A percentile compares a stretch with the other conserved stretches of the same genome.
Evolutionary conservation across 352 stramenopile genomes (phyloP).

Genomic region (Globisporangium ultimum): DNA sequence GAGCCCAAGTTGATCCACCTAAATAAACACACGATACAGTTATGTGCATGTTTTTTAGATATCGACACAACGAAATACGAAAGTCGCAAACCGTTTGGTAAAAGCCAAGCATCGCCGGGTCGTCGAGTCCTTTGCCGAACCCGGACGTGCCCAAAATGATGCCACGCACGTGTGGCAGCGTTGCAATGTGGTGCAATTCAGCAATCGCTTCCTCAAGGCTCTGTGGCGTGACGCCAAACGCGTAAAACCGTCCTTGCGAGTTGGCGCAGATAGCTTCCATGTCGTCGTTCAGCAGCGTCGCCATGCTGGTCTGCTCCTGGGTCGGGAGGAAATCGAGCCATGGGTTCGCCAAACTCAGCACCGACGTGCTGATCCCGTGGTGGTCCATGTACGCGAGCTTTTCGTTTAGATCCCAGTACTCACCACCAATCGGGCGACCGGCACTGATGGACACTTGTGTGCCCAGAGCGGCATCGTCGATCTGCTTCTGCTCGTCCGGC

Average conservation of each 20-base stretch:
- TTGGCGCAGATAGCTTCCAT: conserved; percentile 39
- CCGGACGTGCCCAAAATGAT: conserved; percentile 58
- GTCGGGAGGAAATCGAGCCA: conserved; percentile 66
- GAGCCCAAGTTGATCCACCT: conserved; percentile 31
- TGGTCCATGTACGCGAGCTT: conserved; percentile 69
- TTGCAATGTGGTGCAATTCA: conserved; percentile 35
- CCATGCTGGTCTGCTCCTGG: conserved; percentile 38
- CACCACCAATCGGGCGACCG: conserved; percentile 48
- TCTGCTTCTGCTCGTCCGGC: conserved; percentile 41
- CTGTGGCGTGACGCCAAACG: conserved; percentile 48
- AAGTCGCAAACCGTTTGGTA: conserved; percentile 27
- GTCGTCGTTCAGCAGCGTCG: conserved; percentile 49
- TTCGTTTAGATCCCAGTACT: conserved; percentile 51
- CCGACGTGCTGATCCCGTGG: conserved; percentile 51
- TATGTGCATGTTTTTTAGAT: neutral
- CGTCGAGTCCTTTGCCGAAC: conserved; percentile 51
- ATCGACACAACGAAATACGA: neutral
- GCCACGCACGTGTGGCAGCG: conserved; percentile 32
- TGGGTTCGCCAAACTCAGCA: conserved; percentile 64
- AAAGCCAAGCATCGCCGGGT: conserved; percentile 50
- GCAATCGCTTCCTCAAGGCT: conserved; percentile 28
- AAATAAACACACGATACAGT: neutral
- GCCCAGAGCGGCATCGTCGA: conserved; percentile 19
- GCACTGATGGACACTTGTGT: conserved; percentile 28
- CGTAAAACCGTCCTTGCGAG: conserved; percentile 41